These are phyloP conservation scores for Acer campestre DNA, from an alignment of 345 rosid genomes.

Conservation along the genomic window DNA sequence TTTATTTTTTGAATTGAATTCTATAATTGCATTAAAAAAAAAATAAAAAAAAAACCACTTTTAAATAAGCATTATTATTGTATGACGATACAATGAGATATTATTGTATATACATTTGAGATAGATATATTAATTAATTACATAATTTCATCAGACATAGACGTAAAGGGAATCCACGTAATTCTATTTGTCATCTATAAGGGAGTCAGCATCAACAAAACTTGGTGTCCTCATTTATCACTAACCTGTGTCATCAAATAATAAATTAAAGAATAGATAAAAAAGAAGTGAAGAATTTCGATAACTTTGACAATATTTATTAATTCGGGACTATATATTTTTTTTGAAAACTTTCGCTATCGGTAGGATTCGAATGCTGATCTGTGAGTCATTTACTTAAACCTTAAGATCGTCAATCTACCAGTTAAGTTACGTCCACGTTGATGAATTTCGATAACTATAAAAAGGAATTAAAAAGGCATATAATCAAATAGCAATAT, in stretches of 20 bases:
- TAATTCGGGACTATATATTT: no score
- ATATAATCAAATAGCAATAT: background rate
- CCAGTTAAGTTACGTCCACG: no score
- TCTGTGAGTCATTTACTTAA: no score
- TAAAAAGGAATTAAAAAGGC: background rate
- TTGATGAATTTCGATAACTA: background rate
- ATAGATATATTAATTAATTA: background rate
- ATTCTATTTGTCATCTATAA: background rate
- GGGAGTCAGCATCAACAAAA: conserved; percentile 2
- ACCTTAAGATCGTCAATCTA: no score
- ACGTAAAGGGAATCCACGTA: conserved; percentile 18
- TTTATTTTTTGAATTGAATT: no score
- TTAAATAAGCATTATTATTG: background rate
- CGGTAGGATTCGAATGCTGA: no score
- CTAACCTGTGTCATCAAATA: background rate
- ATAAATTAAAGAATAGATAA: conserved; percentile 16
- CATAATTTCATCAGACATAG: conserved; percentile 17
- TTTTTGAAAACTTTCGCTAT: no score
- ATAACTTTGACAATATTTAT: background rate
- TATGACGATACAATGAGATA: no score
- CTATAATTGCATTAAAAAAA: no score
- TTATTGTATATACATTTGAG: no score
- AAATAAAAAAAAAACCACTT: background rate
- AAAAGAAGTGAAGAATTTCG: background rate
- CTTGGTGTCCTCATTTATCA: conserved; percentile 3